Percentiles rank a stretch among this genome's conserved stretches.
Conservation (phyloP, 2,329 filamentous ascomycete species). For the Stemphylium beticola region DNA sequence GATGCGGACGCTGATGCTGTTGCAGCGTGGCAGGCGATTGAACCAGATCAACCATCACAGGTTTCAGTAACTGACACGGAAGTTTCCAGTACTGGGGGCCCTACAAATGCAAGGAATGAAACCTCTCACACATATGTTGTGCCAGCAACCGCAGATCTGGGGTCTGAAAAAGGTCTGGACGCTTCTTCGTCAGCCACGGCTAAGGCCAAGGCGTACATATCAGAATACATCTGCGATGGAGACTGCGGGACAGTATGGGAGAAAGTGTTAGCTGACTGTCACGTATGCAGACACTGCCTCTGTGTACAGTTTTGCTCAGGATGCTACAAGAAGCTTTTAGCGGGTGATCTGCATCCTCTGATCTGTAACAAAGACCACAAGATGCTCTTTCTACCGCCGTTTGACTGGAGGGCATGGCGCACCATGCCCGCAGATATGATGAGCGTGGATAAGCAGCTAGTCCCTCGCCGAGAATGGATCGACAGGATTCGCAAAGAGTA, state of each 20-base stretch:
- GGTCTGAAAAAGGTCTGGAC: not conserved
- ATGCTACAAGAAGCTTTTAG: not conserved
- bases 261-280: not conserved
- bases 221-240: not conserved
- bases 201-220: not conserved
- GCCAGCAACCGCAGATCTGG: not conserved
- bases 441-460: not conserved
- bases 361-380: not conserved
- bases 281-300: not conserved
- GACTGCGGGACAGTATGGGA: not conserved
- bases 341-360: not conserved
- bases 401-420: not conserved
- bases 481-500: not conserved
- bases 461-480: not conserved
- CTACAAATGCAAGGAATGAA: not conserved
- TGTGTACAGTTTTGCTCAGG: not conserved
- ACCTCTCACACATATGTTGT: not conserved
- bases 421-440: not conserved
- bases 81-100: not conserved
- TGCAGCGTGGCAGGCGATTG: constrained; percentile 2
- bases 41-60: not conserved
- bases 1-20: not conserved
- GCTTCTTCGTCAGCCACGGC: not conserved
- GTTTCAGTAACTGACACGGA: not conserved
- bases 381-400: not conserved